These are phyloP conservation scores for Podaxis sp. DNA, from an alignment of 768 basidiomycete species.

Conservation along the genomic window DNA sequence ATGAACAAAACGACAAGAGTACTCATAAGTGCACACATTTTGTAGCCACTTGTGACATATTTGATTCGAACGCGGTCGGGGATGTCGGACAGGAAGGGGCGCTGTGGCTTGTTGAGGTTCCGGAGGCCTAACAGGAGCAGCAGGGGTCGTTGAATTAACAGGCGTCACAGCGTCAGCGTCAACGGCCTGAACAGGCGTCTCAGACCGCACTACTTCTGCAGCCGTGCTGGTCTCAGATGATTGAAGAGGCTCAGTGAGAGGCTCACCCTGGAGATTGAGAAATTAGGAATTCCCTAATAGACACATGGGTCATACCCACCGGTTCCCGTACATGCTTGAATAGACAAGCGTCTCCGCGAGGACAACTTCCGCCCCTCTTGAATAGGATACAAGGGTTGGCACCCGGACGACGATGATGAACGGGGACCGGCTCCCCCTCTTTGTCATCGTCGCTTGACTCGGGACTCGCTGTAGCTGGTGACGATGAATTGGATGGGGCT, in stretches of 20 bases:
- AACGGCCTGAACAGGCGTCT: neutral
- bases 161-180: neutral
- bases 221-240: neutral
- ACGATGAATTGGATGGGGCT: neutral
- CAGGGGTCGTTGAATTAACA: neutral
- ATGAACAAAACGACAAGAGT: conserved; percentile 31
- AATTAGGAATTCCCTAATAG: neutral
- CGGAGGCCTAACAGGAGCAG: neutral
- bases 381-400: conserved; percentile 3
- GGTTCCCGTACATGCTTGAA: conserved; percentile 5
- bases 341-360: neutral
- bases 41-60: conserved; percentile 29
- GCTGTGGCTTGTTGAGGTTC: neutral
- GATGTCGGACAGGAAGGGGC: neutral
- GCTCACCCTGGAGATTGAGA: neutral
- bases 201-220: neutral
- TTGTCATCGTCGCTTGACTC: neutral
- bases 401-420: neutral
- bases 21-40: conserved; percentile 26
- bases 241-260: neutral
- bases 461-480: neutral
- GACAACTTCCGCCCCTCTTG: conserved; percentile 1
- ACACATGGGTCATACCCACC: neutral
- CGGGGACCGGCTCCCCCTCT: neutral
- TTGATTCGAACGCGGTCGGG: conserved; percentile 20